Percentiles rank a stretch among this genome's conserved stretches.
phyloP scores from a whole-genome alignment of 1,284 basidiomycete species.

The Austroboletus olivaceoglutinosus region DNA sequence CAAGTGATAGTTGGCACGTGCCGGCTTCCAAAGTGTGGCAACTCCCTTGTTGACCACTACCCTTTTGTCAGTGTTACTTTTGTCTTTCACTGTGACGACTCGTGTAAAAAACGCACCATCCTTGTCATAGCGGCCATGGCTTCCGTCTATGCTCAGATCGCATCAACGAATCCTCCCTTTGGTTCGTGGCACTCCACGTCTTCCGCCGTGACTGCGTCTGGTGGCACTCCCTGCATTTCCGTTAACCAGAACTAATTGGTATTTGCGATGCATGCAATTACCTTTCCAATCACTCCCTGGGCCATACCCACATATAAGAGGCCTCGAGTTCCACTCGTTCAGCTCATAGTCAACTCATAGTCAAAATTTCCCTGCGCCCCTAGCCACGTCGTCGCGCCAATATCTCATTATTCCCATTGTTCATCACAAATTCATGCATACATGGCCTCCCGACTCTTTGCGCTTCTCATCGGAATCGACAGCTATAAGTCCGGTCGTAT shows the following conservation, averaged over 20 bases:
- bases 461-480: constrained; percentile 63
- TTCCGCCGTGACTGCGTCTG: constrained; percentile 15
- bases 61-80: no score
- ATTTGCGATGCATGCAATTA: constrained; percentile 3
- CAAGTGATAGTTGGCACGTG: no score
- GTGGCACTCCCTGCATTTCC: constrained; percentile 25
- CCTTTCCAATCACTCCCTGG: constrained; percentile 1
- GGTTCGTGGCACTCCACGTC: constrained; percentile 4
- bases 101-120: constrained; percentile 25
- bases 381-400: constrained; percentile 8
- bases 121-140: constrained; percentile 6
- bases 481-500: constrained; percentile 60
- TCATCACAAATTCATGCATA: constrained; percentile 13
- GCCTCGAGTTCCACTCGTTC: neutral
- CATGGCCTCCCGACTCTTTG: constrained; percentile 54
- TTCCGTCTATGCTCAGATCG: constrained; percentile 1
- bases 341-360: constrained; percentile 10
- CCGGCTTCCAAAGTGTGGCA: neutral
- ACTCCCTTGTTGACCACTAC: no score
- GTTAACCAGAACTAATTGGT: constrained; percentile 8
- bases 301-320: constrained; percentile 25
- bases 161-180: constrained; percentile 2
- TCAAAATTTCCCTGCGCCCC: constrained; percentile 8
- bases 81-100: constrained; percentile 15
- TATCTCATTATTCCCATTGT: neutral